Evolutionary conservation across 371 early-diverging fungal species (phyloP), one percentile per base, ranked within the genome.

Genomic region (Quaeritorhiza haematococci): DNA sequence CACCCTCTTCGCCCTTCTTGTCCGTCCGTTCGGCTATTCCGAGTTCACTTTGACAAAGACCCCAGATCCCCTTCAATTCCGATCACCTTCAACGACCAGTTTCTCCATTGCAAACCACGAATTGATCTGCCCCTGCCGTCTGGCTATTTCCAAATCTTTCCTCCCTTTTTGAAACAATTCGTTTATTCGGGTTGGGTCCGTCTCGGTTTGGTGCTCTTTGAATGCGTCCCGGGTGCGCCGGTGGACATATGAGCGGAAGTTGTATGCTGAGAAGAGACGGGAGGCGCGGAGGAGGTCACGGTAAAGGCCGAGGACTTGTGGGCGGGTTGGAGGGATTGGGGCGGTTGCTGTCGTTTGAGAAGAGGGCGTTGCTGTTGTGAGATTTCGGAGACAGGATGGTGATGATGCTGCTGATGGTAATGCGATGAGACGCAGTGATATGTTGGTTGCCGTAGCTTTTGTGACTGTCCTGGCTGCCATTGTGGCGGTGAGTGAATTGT

Each of bases 241-340:
- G 46, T 78, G 56, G 42, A 85, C 80, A 62, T 86, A 88, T 46
- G 84, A 78, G 53, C 84, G 79, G 64, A 84, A 88, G 76, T 88
- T 86, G 81, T 88, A 85, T 52, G 80, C 68, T 2, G 79, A 62
- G 59, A 86, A 85, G 74, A 79, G 58, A 68, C 78, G 46, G 32
- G 69, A 17, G 72, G 79, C 69, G 67, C 79, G 48, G 61, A 85
- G 68, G 49, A 86, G 76, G 10, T 75, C 62, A 28, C 85, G 84
- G 63, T 84, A 86, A 30, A 86, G 82, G 30, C 74, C 64, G 24
- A 88, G 72, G 33, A 84, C 77, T 47, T 84, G 51, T 59, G 64
- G 17, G 44, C 71, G 74, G 49, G 74, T 26, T 47, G 28, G 73
- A n/a, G n/a, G n/a, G n/a, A n/a, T n/a, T n/a, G n/a, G n/a, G n/a